Percentiles rank a stretch among this genome's conserved stretches.
Conservation (phyloP, 2,329 filamentous ascomycete genomes). For the Sarocladium kiliense region DNA sequence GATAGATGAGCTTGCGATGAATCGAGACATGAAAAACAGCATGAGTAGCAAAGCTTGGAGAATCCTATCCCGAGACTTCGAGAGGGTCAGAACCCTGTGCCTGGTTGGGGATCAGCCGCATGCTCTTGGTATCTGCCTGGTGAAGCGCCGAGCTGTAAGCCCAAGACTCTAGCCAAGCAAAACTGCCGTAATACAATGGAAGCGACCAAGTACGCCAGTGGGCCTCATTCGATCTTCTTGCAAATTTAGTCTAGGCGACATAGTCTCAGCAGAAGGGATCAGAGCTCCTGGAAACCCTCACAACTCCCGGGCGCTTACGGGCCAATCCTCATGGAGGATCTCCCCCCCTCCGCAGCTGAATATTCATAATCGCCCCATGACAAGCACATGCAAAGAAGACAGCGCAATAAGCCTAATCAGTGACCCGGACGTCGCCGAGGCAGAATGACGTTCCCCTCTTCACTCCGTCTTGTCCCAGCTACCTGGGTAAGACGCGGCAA, state of each 20-base stretch:
- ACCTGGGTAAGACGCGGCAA: background rate
- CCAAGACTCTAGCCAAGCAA: background rate
- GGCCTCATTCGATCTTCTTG: background rate
- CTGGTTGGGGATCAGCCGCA: no score
- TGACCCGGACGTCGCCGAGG: background rate
- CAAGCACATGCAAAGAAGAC: background rate
- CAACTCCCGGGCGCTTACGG: background rate
- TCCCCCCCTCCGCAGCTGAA: background rate
- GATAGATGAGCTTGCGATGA: no score
- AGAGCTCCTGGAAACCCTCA: background rate
- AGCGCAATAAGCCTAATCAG: background rate
- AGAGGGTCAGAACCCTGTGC: no score
- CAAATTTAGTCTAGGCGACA: no score
- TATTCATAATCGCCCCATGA: background rate
- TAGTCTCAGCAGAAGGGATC: no score
- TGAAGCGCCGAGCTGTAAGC: background rate
- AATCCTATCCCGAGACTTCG: no score
- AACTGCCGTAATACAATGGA: background rate
- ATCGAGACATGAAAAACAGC: no score
- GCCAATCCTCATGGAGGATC: background rate
- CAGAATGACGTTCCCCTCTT: background rate
- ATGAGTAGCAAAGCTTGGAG: no score
- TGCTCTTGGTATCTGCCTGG: background rate
- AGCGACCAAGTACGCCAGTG: background rate
- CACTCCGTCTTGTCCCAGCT: background rate